Evolutionary conservation across 2,329 filamentous ascomycete species (phyloP), one percentile per base, ranked within the genome.

Genomic region (Cercospora sp.): DNA sequence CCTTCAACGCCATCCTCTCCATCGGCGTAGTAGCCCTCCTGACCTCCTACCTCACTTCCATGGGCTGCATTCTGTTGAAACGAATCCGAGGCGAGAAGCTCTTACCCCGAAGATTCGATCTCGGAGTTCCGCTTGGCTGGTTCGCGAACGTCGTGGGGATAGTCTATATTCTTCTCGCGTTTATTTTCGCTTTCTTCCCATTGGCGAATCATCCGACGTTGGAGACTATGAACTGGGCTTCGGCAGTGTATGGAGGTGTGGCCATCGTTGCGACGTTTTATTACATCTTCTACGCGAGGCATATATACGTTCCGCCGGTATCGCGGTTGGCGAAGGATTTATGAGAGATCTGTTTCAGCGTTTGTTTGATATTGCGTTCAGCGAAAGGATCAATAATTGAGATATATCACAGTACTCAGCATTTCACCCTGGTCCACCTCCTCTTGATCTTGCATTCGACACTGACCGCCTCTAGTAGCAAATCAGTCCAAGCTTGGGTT

Each of bases 1-100:
- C 79, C 18, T 79, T 84, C 65, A 78, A 79, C 68, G 80, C 79
- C 48, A 80, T 82, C 53, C 76, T 83, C n/a, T 72, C 73, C 42
- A 72, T 73, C 42, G 78, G 77, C 5, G 76, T 79, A 8, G 78
- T 75, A 12, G 80, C 80, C 2, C 74, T 80, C n/a, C 61, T 73
- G 40, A 73, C 72, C 5, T 73, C 74, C 3, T 75, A 75, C 67
- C 67, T 73, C 16, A 70, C 73, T 16, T 71, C 69, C 57, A 76
- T 75, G 57, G 69, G 69, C 33, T 75, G 74, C 42, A 69, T 75
- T 10, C 60, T 75, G 16, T 58, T 72, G 30, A 74, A 74, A 61
- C 69, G 74, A 13, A 68, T 75, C 10, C 71, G 71, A n/a, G 71
- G 72, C 26, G 70, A 75, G 36, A 62, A 72, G 40, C 60, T 76